Percentiles rank a stretch among this genome's conserved stretches.
Evolutionary conservation across 345 rosid genomes (phyloP).

Genomic region (Rhizophora mangle): DNA sequence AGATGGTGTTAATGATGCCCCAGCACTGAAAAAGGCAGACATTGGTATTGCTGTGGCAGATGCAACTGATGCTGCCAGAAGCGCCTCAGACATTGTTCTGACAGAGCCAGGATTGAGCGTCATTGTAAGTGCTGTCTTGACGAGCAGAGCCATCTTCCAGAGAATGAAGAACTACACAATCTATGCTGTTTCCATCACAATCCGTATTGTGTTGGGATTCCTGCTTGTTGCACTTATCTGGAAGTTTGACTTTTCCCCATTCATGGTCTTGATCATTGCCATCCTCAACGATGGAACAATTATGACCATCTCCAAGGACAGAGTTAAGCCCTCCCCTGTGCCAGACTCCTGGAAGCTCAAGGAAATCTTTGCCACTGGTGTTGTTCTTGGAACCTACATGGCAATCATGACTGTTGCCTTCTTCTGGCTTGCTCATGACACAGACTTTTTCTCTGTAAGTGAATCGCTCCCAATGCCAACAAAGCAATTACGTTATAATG

Average conservation of each 20-base stretch:
- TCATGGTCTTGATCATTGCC: constrained; percentile 81
- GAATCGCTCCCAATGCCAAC: not conserved
- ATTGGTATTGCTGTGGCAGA: constrained; percentile 82
- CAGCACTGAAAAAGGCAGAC: constrained; percentile 75
- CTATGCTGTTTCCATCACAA: constrained; percentile 81
- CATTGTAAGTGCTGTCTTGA: constrained; percentile 67
- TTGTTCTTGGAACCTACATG: constrained; percentile 71
- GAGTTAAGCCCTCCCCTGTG: constrained; percentile 74
- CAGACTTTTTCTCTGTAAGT: constrained; percentile 62
- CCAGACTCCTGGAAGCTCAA: constrained; percentile 85
- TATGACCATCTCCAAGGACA: constrained; percentile 81
- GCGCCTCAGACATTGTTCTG: constrained; percentile 78
- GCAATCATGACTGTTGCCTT: constrained; percentile 57
- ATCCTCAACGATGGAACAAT: constrained; percentile 82
- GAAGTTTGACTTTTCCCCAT: constrained; percentile 80
- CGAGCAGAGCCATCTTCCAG: constrained; percentile 83
- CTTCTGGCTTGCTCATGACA: constrained; percentile 64
- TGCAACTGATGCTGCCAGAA: constrained; percentile 79
- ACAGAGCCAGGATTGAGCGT: constrained; percentile 82
- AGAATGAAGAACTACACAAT: constrained; percentile 95
- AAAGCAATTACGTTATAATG: not conserved
- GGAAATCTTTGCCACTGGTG: constrained; percentile 70
- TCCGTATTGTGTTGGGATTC: constrained; percentile 78
- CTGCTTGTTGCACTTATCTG: constrained; percentile 68
- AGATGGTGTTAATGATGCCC: constrained; percentile 86